Evolutionary conservation across 1,284 basidiomycete genomes (phyloP), one percentile per base, ranked within the genome.

Genomic region (Sanghuangporus baumii): DNA sequence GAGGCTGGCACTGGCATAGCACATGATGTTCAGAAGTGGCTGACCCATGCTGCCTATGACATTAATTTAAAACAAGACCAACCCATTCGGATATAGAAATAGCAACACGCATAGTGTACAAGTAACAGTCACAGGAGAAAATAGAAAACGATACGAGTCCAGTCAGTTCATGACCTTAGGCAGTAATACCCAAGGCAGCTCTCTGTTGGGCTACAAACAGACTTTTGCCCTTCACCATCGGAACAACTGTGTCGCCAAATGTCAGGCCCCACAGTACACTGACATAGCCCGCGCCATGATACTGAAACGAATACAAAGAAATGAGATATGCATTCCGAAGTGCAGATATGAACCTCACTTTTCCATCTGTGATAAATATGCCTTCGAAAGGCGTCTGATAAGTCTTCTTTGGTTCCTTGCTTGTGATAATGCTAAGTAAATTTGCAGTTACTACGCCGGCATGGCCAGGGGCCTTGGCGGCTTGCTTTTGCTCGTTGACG

Each of bases 401-500:
- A 14, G 68, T 68, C 65, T 76, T 78, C 65, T 74, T 69, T 1
- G 70, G 64, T 8, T 69, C 64, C 16, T 69, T 69, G 31, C 77
- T 78, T 3, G 68, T 68, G 50, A 84, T 72, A 65, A 79, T 71
- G n/a, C 74, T 74, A 1, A 79, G 52, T n/a, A 85, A 67, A 64
- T 87, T 88, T 37, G 76, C 69, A 2, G 70, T 73, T 43, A 81
- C 74, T 38, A 84, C 71, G 0, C 68, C 66, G 1, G 76, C 75
- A 65, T 87, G 86, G 3, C 68, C 71, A 2, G 59, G 16, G 0
- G 72, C 72, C 69, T 88, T 88, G 12, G 75, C 75, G 0, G 78
- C 74, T 67, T 84, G 83, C 67, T 87, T 87, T 68, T 84, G 80
- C 71, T 88, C 86, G 0, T 74, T 56, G 79, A 79, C 82, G 34